Conservation (phyloP, 306 rosid species). For the Astragalus glycyphyllos region DNA sequence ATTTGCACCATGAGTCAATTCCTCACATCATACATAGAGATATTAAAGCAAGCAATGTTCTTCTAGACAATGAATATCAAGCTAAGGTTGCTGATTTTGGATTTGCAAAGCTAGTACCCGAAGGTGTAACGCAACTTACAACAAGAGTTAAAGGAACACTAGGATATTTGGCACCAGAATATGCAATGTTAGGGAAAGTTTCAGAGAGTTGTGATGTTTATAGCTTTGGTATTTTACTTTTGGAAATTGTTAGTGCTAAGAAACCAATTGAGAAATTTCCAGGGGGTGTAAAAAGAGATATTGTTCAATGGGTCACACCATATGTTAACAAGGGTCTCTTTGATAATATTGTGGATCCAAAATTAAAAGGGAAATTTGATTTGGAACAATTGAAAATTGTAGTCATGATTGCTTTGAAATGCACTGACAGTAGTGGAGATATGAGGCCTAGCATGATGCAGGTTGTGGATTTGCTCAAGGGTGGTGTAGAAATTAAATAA, state of each 20-base stretch:
- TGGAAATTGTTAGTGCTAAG: conserved; percentile 67
- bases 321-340: conserved; percentile 56
- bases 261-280: conserved; percentile 77
- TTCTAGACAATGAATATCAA: conserved; percentile 61
- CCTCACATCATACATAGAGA: conserved; percentile 84
- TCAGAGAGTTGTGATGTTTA: conserved; percentile 81
- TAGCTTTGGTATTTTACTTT: conserved; percentile 80
- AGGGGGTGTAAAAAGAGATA: conserved; percentile 78
- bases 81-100: conserved; percentile 91
- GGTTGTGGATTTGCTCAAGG: conserved; percentile 67
- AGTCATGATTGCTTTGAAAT: conserved; percentile 57
- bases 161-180: conserved; percentile 88
- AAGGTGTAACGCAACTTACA: conserved; percentile 72
- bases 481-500: conserved; percentile 20
- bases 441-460: conserved; percentile 65
- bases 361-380: conserved; percentile 61
- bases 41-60: conserved; percentile 84
- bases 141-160: conserved; percentile 82
- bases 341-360: conserved; percentile 65
- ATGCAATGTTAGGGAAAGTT: conserved; percentile 91
- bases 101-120: conserved; percentile 76
- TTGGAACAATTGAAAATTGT: conserved; percentile 50
- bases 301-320: conserved; percentile 83
- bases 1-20: conserved; percentile 70
- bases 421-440: conserved; percentile 58